Percentiles rank a stretch among this genome's conserved stretches.
Evolutionary conservation across 2,329 filamentous ascomycete species (phyloP).

Genomic region (Phaeomoniella chlamydospora): DNA sequence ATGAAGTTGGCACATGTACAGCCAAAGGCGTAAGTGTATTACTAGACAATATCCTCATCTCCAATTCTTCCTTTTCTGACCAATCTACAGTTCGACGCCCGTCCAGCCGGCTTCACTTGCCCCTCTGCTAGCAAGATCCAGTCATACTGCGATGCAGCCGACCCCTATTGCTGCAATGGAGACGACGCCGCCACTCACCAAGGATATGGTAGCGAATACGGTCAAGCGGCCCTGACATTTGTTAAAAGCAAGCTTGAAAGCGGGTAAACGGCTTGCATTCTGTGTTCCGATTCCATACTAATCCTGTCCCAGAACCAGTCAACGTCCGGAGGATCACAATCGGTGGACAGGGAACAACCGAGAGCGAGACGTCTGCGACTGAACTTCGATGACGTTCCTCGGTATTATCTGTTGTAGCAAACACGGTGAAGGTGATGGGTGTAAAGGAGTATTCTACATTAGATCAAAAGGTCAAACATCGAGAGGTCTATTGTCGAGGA

Average conservation of each 20-base stretch:
- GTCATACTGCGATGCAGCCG: slow-evolving; percentile 49
- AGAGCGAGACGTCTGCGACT: no score
- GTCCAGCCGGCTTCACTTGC: slow-evolving; percentile 43
- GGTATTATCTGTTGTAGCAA: no score
- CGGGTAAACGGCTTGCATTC: no score
- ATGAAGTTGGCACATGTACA: slow-evolving; percentile 46
- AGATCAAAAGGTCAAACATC: no score
- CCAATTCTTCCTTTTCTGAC: neutral
- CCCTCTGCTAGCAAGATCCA: slow-evolving; percentile 41
- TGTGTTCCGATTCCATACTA: no score
- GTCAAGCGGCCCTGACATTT: slow-evolving; percentile 42
- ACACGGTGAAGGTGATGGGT: no score
- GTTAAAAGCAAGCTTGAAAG: slow-evolving; percentile 34
- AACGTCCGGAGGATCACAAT: no score
- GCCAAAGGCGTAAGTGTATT: slow-evolving; percentile 39
- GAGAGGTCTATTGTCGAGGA: no score
- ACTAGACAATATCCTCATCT: neutral
- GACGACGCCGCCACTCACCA: slow-evolving; percentile 46
- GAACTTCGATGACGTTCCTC: no score
- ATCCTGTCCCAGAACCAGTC: no score
- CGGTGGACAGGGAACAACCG: no score
- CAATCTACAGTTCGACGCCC: slow-evolving; percentile 40
- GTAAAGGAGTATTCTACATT: no score
- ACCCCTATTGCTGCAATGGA: slow-evolving; percentile 54
- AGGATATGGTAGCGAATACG: slow-evolving; percentile 48